phyloP scores from a whole-genome alignment of 768 basidiomycete species.

The Tulasnella sp. region DNA sequence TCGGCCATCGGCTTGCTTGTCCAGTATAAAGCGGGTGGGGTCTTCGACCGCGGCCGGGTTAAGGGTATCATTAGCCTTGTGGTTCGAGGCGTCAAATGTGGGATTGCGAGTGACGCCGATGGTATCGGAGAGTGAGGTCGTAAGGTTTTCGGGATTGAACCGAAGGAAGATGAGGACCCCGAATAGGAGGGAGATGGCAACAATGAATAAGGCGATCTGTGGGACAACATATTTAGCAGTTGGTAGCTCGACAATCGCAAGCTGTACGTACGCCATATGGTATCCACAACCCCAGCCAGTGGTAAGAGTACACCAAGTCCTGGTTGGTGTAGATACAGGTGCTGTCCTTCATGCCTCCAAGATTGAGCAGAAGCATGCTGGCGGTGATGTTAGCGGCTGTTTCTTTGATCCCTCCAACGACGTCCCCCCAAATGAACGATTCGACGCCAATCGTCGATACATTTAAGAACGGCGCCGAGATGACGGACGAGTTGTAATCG shows the following conservation, averaged over 20 bases:
- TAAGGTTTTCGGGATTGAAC: constrained; percentile 34
- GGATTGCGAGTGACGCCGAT: background rate
- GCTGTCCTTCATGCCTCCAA: background rate
- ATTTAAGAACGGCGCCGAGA: background rate
- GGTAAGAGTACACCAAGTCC: background rate
- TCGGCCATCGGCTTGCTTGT: background rate
- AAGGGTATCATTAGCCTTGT: background rate
- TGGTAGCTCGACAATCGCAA: background rate
- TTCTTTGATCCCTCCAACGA: background rate
- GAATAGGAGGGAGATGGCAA: background rate
- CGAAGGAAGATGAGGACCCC: background rate
- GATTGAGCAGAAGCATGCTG: background rate
- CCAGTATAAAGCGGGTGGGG: background rate
- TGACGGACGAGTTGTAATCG: background rate
- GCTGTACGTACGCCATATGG: background rate
- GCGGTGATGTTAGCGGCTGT: background rate
- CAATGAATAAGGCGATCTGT: background rate
- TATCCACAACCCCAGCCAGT: background rate
- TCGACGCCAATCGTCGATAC: background rate
- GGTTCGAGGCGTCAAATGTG: background rate
- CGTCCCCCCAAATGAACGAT: background rate
- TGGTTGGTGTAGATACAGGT: background rate
- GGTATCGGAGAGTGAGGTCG: constrained; percentile 37
- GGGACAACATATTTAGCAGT: background rate
- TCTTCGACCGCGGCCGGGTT: background rate